Conservation (phyloP, 148 eudicot species). For the Rhododendron simsii region DNA sequence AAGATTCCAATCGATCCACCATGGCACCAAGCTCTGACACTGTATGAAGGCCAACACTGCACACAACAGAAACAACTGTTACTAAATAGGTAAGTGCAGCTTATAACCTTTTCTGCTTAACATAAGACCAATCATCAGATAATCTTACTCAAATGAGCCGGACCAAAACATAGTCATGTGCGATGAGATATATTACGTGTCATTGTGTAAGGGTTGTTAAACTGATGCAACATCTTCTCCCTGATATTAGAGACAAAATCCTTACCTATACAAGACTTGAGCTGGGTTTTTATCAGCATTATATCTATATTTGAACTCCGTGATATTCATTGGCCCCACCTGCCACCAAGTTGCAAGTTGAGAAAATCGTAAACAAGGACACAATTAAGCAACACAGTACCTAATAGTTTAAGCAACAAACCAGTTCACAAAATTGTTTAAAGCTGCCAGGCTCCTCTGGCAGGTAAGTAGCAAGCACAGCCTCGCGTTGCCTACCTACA, state of each 20-base stretch:
- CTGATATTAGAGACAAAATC: neutral
- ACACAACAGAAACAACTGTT: conserved; percentile 4
- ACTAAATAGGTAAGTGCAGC: neutral
- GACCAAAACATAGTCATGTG: neutral
- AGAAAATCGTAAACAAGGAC: neutral
- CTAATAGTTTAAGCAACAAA: conserved; percentile 22
- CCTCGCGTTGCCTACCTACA: conserved; percentile 93
- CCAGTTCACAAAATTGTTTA: conserved; percentile 69
- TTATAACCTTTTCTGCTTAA: too few relatives aligned
- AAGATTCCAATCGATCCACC: conserved; percentile 71
- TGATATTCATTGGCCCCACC: conserved; percentile 95
- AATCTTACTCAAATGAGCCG: neutral
- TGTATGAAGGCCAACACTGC: conserved; percentile 94
- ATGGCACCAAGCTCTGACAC: conserved; percentile 65
- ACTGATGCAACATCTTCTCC: neutral
- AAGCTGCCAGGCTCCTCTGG: conserved; percentile 89
- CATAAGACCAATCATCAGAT: neutral
- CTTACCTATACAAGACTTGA: conserved; percentile 80
- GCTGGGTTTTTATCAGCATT: conserved; percentile 57
- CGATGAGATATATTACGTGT: neutral
- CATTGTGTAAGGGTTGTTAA: neutral
- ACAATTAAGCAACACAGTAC: neutral
- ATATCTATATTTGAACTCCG: conserved; percentile 88
- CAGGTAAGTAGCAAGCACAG: conserved; percentile 89
- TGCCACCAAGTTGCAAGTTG: conserved; percentile 29